These are phyloP conservation scores for Phytophthora fragariae DNA, from an alignment of 352 stramenopile genomes.

Conservation along the genomic window DNA sequence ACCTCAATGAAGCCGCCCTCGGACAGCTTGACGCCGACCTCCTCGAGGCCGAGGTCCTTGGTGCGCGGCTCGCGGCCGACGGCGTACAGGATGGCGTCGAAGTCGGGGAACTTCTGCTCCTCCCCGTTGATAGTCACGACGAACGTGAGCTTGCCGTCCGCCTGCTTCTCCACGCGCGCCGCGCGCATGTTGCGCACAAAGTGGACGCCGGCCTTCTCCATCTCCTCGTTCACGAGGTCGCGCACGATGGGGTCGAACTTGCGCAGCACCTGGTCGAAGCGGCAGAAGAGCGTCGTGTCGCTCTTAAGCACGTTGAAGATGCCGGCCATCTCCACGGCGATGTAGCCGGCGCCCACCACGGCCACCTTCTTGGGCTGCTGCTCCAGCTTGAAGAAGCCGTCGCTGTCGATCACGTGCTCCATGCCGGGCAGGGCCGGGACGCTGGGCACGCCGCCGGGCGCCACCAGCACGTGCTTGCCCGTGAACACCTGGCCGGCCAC, in stretches of 20 bases:
- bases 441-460: conserved; percentile 91
- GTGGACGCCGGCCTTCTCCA: conserved; percentile 73
- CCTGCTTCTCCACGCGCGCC: conserved; percentile 83
- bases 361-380: conserved; percentile 90
- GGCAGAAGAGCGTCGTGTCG: conserved; percentile 93
- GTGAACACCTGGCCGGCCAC: conserved; percentile 81
- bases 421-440: conserved; percentile 87
- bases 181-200: conserved; percentile 68
- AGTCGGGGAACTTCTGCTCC: conserved; percentile 53
- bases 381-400: conserved; percentile 98
- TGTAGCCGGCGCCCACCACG: conserved; percentile 97
- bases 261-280: conserved; percentile 86
- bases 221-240: conserved; percentile 78
- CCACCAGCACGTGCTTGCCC: conserved; percentile 95
- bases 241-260: conserved; percentile 92
- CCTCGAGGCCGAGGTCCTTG: conserved; percentile 84
- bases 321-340: conserved; percentile 96
- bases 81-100: conserved; percentile 70
- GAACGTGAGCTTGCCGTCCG: conserved; percentile 86
- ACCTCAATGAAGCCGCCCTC: conserved; percentile 87
- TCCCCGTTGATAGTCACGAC: conserved; percentile 65
- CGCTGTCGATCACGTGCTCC: conserved; percentile 95
- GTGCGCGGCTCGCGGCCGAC: conserved; percentile 91
- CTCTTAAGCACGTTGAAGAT: conserved; percentile 95
- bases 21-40: conserved; percentile 85